These are phyloP conservation scores for Ligustrum vulgare DNA, from an alignment of 257 asterid genomes.

Conservation along the genomic window DNA sequence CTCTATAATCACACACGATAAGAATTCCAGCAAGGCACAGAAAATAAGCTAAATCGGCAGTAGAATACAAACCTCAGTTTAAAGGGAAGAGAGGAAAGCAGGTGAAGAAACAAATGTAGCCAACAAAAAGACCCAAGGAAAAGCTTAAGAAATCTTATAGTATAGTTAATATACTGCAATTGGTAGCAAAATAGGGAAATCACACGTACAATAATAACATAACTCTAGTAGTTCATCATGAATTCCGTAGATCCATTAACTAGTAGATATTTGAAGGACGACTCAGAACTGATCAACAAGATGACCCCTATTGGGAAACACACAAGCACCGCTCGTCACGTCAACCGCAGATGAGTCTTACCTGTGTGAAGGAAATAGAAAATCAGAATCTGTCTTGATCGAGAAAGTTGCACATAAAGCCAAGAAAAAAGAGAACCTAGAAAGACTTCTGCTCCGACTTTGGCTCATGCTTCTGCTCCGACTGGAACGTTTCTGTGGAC, in stretches of 20 bases:
- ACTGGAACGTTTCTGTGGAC: slow-evolving; percentile 56
- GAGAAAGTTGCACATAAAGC: background rate
- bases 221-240: background rate
- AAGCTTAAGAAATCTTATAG: background rate
- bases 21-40: background rate
- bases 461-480: slow-evolving; percentile 44
- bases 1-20: too few species aligned
- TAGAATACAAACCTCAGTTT: too few species aligned
- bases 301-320: background rate
- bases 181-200: background rate
- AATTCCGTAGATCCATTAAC: background rate
- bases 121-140: background rate
- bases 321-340: background rate
- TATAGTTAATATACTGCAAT: background rate
- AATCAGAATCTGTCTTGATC: background rate
- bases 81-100: background rate
- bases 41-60: background rate
- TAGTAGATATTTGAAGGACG: background rate
- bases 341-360: slow-evolving; percentile 20
- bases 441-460: slow-evolving; percentile 58
- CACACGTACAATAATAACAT: background rate
- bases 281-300: background rate
- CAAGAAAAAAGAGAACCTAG: slow-evolving; percentile 46
- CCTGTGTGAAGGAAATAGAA: slow-evolving; percentile 31
- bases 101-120: background rate